Base-by-base conservation (phyloP, 805 yeast genomes). In the Starmerella potacharoeniae region DNA sequence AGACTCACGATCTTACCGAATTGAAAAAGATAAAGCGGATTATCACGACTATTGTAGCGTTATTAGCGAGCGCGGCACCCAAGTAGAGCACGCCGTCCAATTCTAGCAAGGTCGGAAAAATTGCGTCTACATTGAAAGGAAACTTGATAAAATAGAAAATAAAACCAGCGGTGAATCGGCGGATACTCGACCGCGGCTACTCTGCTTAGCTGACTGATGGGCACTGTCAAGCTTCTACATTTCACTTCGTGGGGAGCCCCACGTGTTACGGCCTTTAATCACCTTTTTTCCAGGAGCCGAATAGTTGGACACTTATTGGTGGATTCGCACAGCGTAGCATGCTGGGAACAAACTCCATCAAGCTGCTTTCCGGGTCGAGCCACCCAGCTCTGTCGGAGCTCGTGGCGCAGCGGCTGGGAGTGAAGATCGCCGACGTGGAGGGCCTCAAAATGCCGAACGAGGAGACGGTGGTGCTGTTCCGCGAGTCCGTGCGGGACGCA, bases 401-500 rank as follows among this genome's bases (percentile, higher is more conserved):
- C 44, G 86, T 93, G 39, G 79, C 93, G 3, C 71, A 73, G 56
- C 79, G 73, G 61, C 74, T 91, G 42, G 86, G 86, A 22, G 68
- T 86, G 14, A 78, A 78, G 11, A 73, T 87, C 45, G 80, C 95
- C 50, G 82, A 83, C 57, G 82, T 91, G 28, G 83, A 84, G 47
- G 95, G 89, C 11, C 82, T 84, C 60, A 89, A 87, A 67, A 87
- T 86, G 69, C 81, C 95, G 40, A 91, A 88, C 67, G 81, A 79
- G 63, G 97, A 91, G 71, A 85, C 95, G 1, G 85, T 95, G 2
- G 91, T 91, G 14, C 79, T 88, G 34, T 83, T 88, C 56, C 90
- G 88, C 36, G 96, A 88, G 66, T 82, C 91, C 37, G 85, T 88
- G 30, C 79, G 96, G 70, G 96, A 89, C 66, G 95, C 89, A 66